Evolutionary conservation across 768 basidiomycete species (phyloP).

Genomic region (Hysterangium stoloniferum): DNA sequence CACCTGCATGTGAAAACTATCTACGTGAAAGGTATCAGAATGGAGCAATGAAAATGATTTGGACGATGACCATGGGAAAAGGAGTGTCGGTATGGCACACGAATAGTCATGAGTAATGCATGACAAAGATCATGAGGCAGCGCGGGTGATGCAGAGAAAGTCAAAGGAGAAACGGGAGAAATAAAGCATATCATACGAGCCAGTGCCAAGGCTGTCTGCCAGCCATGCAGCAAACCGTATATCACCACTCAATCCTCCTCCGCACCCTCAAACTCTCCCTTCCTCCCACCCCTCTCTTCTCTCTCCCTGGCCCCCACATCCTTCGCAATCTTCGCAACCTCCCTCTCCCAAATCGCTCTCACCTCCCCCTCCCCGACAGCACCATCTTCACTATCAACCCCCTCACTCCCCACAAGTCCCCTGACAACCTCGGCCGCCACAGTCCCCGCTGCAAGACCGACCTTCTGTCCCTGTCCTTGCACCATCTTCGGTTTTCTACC

Average conservation of each 20-base stretch:
- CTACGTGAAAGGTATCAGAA: no score
- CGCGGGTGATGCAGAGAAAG: no score
- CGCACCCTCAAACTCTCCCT: conserved; percentile 12
- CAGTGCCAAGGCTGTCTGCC: no score
- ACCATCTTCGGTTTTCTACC: background rate
- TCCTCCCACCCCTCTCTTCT: background rate
- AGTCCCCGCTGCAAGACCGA: conserved; percentile 5
- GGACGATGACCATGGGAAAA: no score
- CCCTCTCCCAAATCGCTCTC: conserved; percentile 10
- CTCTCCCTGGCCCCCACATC: conserved; percentile 5
- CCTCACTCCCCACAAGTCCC: conserved; percentile 6
- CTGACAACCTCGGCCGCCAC: conserved; percentile 13
- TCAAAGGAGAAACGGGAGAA: no score
- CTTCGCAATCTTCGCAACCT: conserved; percentile 10
- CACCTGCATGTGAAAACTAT: no score
- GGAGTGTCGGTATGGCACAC: no score
- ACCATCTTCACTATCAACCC: conserved; percentile 4
- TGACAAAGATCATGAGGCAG: no score
- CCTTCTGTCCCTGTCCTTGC: conserved; percentile 9
- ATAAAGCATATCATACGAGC: no score
- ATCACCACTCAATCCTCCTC: conserved; percentile 8
- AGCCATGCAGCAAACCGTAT: no score
- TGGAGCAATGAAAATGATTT: no score
- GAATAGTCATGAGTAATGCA: no score
- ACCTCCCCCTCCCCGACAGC: conserved; percentile 12